These are phyloP conservation scores for Dictyostelium discoideum DNA, from an alignment of 78 protist genomes.

Conservation along the genomic window DNA sequence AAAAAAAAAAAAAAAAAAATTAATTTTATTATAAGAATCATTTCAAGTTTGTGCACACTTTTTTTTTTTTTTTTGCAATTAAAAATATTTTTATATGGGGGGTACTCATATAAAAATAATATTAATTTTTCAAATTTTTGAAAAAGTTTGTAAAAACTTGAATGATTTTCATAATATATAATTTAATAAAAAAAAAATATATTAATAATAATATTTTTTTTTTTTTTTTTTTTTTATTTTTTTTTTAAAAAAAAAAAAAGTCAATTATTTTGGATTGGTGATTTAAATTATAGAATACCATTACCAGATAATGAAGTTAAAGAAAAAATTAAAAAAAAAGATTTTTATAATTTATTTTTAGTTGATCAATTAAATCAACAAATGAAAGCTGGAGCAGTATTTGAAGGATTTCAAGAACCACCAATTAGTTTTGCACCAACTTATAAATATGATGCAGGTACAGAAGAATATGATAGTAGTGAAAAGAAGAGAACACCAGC, in stretches of 20 bases:
- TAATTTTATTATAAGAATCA: not conserved
- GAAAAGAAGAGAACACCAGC: conserved; percentile 92
- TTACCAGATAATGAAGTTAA: conserved; percentile 75
- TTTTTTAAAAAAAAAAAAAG: not conserved
- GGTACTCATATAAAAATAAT: no score
- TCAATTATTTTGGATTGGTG: conserved; percentile 94
- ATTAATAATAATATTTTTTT: no score
- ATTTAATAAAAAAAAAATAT: no score
- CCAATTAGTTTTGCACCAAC: conserved; percentile 93
- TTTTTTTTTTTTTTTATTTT: not conserved
- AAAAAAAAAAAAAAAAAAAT: not conserved
- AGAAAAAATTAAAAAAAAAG: conserved; percentile 37
- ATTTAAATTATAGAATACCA: conserved; percentile 93
- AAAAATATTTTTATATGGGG: no score
- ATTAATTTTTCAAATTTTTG: no score
- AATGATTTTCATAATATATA: no score
- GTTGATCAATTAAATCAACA: conserved; percentile 83
- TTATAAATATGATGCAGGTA: conserved; percentile 92
- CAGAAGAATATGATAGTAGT: conserved; percentile 86
- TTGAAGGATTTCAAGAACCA: conserved; percentile 90
- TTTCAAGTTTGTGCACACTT: no score
- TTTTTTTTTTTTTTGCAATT: no score
- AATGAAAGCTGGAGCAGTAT: conserved; percentile 76
- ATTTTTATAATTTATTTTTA: conserved; percentile 48
- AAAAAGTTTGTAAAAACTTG: no score